Percentiles rank a stretch among this genome's conserved stretches.
phyloP scores from a whole-genome alignment of 23 red algal genomes.

The Chondrus crispus region DNA sequence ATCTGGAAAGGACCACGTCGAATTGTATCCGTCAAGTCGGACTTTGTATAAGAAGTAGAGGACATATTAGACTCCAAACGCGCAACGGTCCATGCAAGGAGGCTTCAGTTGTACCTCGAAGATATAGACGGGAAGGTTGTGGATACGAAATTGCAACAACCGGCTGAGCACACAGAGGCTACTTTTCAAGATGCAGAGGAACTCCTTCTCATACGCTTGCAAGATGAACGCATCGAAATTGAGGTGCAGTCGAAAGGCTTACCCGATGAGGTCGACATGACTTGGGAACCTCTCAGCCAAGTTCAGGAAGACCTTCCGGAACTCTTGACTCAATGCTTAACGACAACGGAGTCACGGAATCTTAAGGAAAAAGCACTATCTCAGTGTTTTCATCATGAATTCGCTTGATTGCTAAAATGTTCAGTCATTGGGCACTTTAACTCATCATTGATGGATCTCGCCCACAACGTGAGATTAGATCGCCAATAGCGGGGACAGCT shows the following conservation, averaged over 20 bases:
- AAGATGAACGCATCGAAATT: neutral
- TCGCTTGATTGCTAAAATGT: no score
- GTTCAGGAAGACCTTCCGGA: neutral
- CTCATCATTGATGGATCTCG: no score
- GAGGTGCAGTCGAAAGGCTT: neutral
- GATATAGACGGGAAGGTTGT: neutral
- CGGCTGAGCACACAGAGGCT: neutral
- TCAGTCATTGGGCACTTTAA: no score
- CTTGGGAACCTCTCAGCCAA: neutral
- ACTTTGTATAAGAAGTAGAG: neutral
- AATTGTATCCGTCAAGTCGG: neutral
- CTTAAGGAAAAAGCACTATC: no score
- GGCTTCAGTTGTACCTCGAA: neutral
- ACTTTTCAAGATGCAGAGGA: neutral
- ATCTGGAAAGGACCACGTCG: neutral
- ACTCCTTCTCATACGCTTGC: neutral
- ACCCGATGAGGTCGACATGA: neutral
- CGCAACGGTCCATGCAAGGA: neutral
- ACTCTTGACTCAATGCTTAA: neutral
- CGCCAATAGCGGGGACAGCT: no score
- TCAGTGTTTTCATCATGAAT: no score
- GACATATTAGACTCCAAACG: neutral
- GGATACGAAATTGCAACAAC: neutral
- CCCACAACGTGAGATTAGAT: no score
- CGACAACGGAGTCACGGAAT: no score